Conservation (phyloP, 2,329 filamentous ascomycete genomes). For the Aspergillus carbonarius region DNA sequence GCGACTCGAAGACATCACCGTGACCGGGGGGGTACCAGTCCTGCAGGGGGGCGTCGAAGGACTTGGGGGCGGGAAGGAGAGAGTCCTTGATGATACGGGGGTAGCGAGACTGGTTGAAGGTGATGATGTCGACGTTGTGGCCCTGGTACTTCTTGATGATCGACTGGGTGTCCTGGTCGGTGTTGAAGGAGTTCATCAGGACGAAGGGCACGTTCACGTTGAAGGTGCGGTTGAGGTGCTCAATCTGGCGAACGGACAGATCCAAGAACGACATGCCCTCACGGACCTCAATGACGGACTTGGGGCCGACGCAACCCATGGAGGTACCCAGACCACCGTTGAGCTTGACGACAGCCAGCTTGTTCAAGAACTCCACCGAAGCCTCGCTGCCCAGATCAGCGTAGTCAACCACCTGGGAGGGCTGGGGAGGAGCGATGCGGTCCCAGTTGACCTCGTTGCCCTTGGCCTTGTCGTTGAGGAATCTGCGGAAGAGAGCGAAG, state of each 20-base stretch:
- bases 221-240: constrained; percentile 98
- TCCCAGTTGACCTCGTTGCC: constrained; percentile 96
- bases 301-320: constrained; percentile 98
- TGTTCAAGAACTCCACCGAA: constrained; percentile 91
- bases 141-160: constrained; percentile 99
- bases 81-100: constrained; percentile 98
- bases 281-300: constrained; percentile 98
- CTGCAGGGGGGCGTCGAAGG: constrained; percentile 78
- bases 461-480: constrained; percentile 98
- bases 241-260: constrained; percentile 96
- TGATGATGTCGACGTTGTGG: constrained; percentile 98
- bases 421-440: constrained; percentile 88
- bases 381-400: constrained; percentile 84
- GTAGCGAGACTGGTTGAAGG: constrained; percentile 99
- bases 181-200: constrained; percentile 99
- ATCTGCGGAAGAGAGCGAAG: constrained; percentile 96
- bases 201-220: constrained; percentile 96
- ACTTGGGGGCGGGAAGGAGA: constrained; percentile 90
- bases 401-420: constrained; percentile 93
- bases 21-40: constrained; percentile 99
- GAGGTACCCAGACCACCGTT: constrained; percentile 99
- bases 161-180: constrained; percentile 92
- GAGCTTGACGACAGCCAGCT: constrained; percentile 97
- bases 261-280: constrained; percentile 99
- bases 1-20: constrained; percentile 98